Evolutionary conservation across 2,329 filamentous ascomycete species (phyloP), one percentile per base, ranked within the genome.

Genomic region (Colletotrichum somersetense): DNA sequence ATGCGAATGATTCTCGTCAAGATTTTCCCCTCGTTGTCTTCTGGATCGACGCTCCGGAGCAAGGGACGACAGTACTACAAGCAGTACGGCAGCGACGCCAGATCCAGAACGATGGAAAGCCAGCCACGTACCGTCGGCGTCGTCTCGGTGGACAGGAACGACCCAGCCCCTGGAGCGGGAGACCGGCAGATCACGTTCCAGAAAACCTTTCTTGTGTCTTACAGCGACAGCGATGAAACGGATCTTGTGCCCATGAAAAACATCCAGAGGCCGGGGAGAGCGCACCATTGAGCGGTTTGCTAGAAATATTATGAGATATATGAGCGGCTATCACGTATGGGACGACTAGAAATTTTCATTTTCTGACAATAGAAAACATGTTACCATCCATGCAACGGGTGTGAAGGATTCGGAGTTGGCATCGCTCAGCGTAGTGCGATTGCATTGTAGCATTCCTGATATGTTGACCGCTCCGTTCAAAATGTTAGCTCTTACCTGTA

Each of bases 171-270:
- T 4, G 64, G 66, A 14, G 40, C 33, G 10, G 63, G 63, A 7
- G 64, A 64, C 14, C 53, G 63, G 12, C 53, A 71, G 2, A 83
- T 83, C 46, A 76, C 75, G 1, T 80, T 77, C 46, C 75, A 82
- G 12, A 81, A 78, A 48, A 78, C 79, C 1, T 83, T 81, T 35
- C 74, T 77, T 1, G 80, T 83, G 0, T 79, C 82, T 42, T 83
- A 78, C 44, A 79, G 71, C 30, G 66, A 71, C 12, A 70, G 68
- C 4, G 80, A 82, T 55, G 80, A 82, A 62, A 74, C 76, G 1
- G 76, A 77, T 16, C 65, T 82, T n/a, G 79, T 82, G 1, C 66
- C 76, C 11, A 77, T 81, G 75, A 75, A 73, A 11, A 77, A 80
- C 16, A 40, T 78, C 16, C 68, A 72, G 23, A 65, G 42, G 50